Percentiles rank a stretch among this genome's conserved stretches.
Evolutionary conservation across 1,139 yeast species (phyloP).

Genomic region (Debaryomyces singareniensis): DNA sequence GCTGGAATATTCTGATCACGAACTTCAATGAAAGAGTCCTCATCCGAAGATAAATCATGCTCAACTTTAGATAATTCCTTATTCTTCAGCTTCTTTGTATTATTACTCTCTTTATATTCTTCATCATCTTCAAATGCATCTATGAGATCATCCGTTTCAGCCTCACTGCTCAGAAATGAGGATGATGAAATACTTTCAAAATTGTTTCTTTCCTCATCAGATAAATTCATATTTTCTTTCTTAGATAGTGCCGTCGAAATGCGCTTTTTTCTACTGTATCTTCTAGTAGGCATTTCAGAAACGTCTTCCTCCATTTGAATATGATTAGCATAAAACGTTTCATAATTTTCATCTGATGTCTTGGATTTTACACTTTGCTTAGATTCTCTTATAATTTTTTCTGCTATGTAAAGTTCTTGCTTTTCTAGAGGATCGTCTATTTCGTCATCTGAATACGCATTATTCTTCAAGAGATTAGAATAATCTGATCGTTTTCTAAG

Average conservation of each 20-base stretch:
- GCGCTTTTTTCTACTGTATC: constrained; percentile 1
- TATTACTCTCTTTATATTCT: constrained; percentile 3
- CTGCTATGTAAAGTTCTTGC: constrained; percentile 44
- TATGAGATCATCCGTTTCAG: too few relatives aligned
- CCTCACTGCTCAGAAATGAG: too few relatives aligned
- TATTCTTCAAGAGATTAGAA: constrained; percentile 24
- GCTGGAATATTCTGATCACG: background rate
- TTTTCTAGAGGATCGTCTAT: constrained; percentile 20
- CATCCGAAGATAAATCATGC: constrained; percentile 5
- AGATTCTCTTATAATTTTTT: constrained; percentile 26
- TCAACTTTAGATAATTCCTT: constrained; percentile 8
- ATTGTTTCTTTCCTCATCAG: constrained; percentile 1
- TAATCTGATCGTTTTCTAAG: constrained; percentile 21
- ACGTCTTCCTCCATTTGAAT: constrained; percentile 27
- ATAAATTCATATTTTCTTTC: background rate
- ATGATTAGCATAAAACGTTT: constrained; percentile 20
- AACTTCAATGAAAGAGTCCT: constrained; percentile 1
- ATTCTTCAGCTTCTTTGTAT: constrained; percentile 3
- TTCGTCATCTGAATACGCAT: constrained; percentile 21
- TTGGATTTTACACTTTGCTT: constrained; percentile 6
- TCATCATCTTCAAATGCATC: constrained; percentile 3
- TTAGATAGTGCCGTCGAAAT: background rate
- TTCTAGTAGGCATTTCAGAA: constrained; percentile 5
- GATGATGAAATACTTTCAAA: too few relatives aligned
- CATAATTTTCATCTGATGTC: background rate